Conservation (phyloP, 164 flowering plant species). For the Chimonanthus praecox region DNA sequence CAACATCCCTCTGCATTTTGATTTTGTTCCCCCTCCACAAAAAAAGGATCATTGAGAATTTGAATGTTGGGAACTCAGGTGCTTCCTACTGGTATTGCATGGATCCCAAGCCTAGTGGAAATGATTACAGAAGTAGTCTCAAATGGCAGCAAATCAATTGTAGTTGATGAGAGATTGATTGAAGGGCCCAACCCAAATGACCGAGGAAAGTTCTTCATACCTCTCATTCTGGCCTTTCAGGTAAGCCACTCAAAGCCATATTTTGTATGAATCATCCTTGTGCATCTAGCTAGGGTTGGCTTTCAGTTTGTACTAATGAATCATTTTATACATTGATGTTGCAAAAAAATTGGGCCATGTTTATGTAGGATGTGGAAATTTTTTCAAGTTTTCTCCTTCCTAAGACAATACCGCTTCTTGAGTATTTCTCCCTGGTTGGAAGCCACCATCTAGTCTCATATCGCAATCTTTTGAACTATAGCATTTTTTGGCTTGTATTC, state of each 20-base stretch:
- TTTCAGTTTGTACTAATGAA: background rate
- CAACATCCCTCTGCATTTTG: background rate
- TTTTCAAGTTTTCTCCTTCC: background rate
- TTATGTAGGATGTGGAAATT: background rate
- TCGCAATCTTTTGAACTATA: background rate
- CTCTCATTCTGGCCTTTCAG: conserved; percentile 62
- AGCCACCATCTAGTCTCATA: too few species aligned
- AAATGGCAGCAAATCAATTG: conserved; percentile 59
- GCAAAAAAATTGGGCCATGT: background rate
- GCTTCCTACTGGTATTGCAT: conserved; percentile 80
- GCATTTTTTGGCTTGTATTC: background rate
- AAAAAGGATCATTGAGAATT: background rate
- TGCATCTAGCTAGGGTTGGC: background rate
- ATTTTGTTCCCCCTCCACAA: too few species aligned
- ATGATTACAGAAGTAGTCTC: conserved; percentile 55
- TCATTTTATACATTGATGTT: background rate
- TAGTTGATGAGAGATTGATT: conserved; percentile 78
- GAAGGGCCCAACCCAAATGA: conserved; percentile 88
- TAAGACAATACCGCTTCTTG: background rate
- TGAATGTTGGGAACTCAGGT: conserved; percentile 31
- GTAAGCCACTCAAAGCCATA: conserved; percentile 26
- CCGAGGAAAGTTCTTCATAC: conserved; percentile 63
- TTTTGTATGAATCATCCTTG: background rate
- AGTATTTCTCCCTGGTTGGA: background rate
- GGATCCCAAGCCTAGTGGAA: conserved; percentile 75